phyloP scores from a whole-genome alignment of 2,329 filamentous ascomycete genomes.

The Cercospora janseana region DNA sequence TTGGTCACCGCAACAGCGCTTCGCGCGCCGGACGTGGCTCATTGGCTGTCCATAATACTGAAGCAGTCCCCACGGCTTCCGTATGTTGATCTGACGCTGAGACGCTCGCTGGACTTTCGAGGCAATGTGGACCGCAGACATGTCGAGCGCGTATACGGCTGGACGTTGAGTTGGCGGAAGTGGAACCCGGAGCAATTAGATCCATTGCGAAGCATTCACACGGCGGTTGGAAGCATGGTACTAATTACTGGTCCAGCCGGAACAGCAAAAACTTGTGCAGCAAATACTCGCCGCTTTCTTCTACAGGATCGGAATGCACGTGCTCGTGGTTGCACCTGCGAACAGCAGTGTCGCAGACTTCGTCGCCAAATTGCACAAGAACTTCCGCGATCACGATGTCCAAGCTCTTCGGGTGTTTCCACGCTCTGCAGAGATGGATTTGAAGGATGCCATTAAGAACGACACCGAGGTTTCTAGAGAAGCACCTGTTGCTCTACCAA shows the following conservation, averaged over 20 bases:
- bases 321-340: slow-evolving; percentile 23
- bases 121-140: neutral
- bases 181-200: slow-evolving; percentile 25
- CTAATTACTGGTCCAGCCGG: slow-evolving; percentile 24
- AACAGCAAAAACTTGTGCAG: slow-evolving; percentile 20
- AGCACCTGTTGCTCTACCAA: neutral
- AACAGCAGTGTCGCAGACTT: slow-evolving; percentile 27
- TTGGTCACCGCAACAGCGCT: slow-evolving; percentile 17
- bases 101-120: neutral
- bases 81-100: slow-evolving; percentile 18
- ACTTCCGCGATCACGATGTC: slow-evolving; percentile 18
- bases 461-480: neutral
- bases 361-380: slow-evolving; percentile 21
- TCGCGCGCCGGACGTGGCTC: slow-evolving; percentile 10
- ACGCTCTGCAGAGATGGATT: slow-evolving; percentile 14
- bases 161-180: slow-evolving; percentile 17
- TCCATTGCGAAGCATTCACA: slow-evolving; percentile 20
- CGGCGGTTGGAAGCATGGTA: slow-evolving; percentile 18
- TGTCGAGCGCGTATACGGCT: slow-evolving; percentile 17
- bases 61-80: slow-evolving; percentile 19
- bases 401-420: slow-evolving; percentile 21
- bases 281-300: slow-evolving; percentile 25
- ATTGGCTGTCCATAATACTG: slow-evolving; percentile 21
- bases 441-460: slow-evolving; percentile 10
- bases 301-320: slow-evolving; percentile 22